phyloP scores from a whole-genome alignment of 768 basidiomycete genomes.

The Amanita pseudoporphyria region DNA sequence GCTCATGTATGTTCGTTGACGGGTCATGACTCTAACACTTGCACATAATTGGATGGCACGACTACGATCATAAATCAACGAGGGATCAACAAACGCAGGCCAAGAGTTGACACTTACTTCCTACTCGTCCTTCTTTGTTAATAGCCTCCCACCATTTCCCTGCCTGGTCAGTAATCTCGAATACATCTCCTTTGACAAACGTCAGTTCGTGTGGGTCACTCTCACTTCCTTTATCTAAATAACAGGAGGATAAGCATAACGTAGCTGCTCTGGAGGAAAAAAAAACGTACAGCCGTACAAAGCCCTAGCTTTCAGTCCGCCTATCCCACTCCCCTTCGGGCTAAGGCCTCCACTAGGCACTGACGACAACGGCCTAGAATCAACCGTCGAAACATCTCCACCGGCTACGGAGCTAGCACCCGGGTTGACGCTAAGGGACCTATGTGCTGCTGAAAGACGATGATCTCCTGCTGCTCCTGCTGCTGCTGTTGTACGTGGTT shows the following conservation, averaged over 20 bases:
- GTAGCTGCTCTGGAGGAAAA: not conserved
- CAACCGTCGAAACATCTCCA: not conserved
- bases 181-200: conserved; percentile 76
- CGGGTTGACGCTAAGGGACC: not conserved
- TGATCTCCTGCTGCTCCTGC: not conserved
- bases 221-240: conserved; percentile 58
- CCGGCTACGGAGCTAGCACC: conserved; percentile 1
- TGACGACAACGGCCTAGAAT: not conserved
- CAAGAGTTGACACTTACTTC: conserved; percentile 42
- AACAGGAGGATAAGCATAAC: not conserved
- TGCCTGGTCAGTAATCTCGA: conserved; percentile 67
- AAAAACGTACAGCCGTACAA: conserved; percentile 36
- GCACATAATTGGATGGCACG: conserved; percentile 32
- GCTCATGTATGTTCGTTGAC: no score
- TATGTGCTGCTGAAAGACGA: not conserved
- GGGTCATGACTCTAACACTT: conserved; percentile 12
- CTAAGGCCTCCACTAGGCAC: conserved; percentile 15
- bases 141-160: conserved; percentile 88
- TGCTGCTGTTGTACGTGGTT: not conserved
- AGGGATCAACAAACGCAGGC: not conserved
- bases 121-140: conserved; percentile 50
- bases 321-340: not conserved
- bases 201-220: conserved; percentile 83
- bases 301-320: conserved; percentile 17
- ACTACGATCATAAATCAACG: conserved; percentile 15